Evolutionary conservation across 2,329 filamentous ascomycete genomes (phyloP), one percentile per base, ranked within the genome.

Genomic region (Trichoderma sp.): DNA sequence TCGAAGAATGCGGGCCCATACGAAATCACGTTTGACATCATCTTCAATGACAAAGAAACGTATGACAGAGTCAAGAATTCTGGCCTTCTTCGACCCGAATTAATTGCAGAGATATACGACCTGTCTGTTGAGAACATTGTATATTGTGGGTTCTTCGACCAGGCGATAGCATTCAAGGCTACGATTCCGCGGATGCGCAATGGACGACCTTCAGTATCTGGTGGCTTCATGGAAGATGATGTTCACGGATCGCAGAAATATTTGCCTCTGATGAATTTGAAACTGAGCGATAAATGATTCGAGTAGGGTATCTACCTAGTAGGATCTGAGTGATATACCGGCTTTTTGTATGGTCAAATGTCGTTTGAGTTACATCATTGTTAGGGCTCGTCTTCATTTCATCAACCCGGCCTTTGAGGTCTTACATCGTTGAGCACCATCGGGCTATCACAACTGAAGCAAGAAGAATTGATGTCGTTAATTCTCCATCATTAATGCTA

Each of bases 321-420:
- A 2, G 38, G 6, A 41, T 41, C 1, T 8, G 38, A 1, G 3
- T 18, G 1, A 6, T 7, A 41, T 2, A 4, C 3, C 6, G 18
- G 16, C 6, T 41, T 41, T 41, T 41, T 0, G 16, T 8, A 4
- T 6, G 3, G 6, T 18, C 1, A 2, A 18, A 41, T 41, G 38
- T 18, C 16, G 3, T 7, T 41, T 41, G 38, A 41, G 38, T 3
- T 8, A 2, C 1, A 8, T 18, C 3, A 8, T 3, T 8, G 3
- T 1, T 0, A 18, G 16, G 16, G 1, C 6, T 18, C 0, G 3
- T 18, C 6, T 3, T 41, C 3, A 41, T 18, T 18, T 4, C 38
- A 41, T 8, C 6, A 4, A 8, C 16, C 8, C 7, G 3, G 3
- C 38, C 14, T 18, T 4, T 41, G 16, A 18, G 1, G 16, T 41